Evolutionary conservation across 2,329 filamentous ascomycete genomes (phyloP), one percentile per base, ranked within the genome.

Genomic region (Fusarium subtropicale): DNA sequence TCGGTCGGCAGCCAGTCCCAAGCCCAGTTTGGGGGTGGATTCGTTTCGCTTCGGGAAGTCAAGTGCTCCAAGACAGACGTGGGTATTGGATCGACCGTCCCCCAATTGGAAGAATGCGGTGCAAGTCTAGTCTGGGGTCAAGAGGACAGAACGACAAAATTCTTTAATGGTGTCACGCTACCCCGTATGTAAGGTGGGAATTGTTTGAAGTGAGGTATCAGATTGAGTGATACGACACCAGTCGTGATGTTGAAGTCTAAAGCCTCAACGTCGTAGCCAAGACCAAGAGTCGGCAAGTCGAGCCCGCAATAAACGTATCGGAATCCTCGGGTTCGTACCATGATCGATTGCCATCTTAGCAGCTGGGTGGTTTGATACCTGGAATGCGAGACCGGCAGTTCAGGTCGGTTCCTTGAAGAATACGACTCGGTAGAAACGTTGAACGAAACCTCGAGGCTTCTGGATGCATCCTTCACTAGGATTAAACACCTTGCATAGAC

Each of bases 21-120:
- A 45, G 60, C 60, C 61, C 60, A 68, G 52, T 63, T 75, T 75
- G 73, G 73, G 73, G 73, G 73, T 75, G 73, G 73, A 51, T 75
- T 75, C 73, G 38, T 42, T 75, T 75, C 73, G 41, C 46, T 47
- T 65, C 60, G 71, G 67, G 57, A 68, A 70, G 71, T 71, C 71
- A 75, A 75, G 69, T 75, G 71, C 64, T 64, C 68, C 61, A 61
- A 41, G 36, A 45, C 47, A 50, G 50, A 71, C 56, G 63, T 66
- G 64, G 71, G 69, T 64, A 75, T 75, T 75, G 71, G 73, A 57
- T 67, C 69, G 56, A 64, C 69, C 47, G 20, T 57, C 60, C 66
- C 72, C 73, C 65, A 75, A 69, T 58, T 72, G 50, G 60, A 68
- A 58, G 54, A 56, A 71, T 57, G 55, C 59, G 60, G 57, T 65